Percentiles rank a stretch among this genome's conserved stretches.
Conservation (phyloP, 805 yeast genomes). For the Cyberlindnera lachancei region DNA sequence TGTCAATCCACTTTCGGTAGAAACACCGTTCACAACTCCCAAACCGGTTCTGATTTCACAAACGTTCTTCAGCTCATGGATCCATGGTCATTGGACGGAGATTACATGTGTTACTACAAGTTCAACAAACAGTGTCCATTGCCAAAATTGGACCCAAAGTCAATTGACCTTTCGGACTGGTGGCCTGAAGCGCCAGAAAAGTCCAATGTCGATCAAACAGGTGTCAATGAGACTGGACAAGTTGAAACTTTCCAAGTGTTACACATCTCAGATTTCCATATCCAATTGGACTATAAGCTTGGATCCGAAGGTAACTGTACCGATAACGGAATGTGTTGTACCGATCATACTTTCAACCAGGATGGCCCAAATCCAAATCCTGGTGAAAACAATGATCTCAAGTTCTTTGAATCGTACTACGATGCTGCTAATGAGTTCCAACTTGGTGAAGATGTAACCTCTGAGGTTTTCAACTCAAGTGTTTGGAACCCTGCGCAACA, state of each 20-base stretch:
- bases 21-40: slow-evolving; percentile 29
- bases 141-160: slow-evolving; percentile 49
- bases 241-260: slow-evolving; percentile 55
- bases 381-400: slow-evolving; percentile 16
- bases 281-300: slow-evolving; percentile 44
- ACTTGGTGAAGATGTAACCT: slow-evolving; percentile 26
- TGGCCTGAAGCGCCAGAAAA: slow-evolving; percentile 38
- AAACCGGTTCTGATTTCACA: slow-evolving; percentile 40
- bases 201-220: slow-evolving; percentile 35
- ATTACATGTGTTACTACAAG: slow-evolving; percentile 52
- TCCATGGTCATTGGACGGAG: slow-evolving; percentile 47
- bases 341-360: slow-evolving; percentile 26
- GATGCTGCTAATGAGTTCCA: slow-evolving; percentile 23
- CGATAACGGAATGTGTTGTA: slow-evolving; percentile 47
- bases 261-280: slow-evolving; percentile 62
- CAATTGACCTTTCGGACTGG: slow-evolving; percentile 34
- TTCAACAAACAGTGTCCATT: slow-evolving; percentile 38
- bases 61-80: slow-evolving; percentile 45
- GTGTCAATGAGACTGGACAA: slow-evolving; percentile 33
- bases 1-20: slow-evolving; percentile 30
- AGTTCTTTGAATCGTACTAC: slow-evolving; percentile 25
- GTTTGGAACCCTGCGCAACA: slow-evolving; percentile 47
- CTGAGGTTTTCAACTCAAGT: slow-evolving; percentile 26
- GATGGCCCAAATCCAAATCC: slow-evolving; percentile 9
- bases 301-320: slow-evolving; percentile 57